These are phyloP conservation scores for Solanum habrochaites DNA, from an alignment of 257 asterid species.

Conservation along the genomic window DNA sequence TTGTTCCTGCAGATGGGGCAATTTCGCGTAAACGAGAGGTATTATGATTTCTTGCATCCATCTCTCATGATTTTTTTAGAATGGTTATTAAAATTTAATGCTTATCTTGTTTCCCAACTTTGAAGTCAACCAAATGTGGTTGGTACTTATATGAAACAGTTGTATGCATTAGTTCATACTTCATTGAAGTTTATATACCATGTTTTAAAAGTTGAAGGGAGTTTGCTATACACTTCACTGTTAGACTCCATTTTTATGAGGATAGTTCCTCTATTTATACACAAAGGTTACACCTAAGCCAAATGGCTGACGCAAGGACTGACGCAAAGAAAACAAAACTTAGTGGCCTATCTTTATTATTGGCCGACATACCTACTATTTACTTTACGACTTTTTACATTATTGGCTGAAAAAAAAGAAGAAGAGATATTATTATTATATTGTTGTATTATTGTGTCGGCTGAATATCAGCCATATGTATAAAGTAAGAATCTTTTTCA, in stretches of 20 bases:
- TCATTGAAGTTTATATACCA: neutral
- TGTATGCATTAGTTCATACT: neutral
- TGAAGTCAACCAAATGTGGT: neutral
- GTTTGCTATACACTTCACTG: neutral
- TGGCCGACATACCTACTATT: too few species aligned
- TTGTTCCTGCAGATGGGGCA: slow-evolving; percentile 38
- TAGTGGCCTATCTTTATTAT: too few species aligned
- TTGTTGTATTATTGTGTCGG: too few species aligned
- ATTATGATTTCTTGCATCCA: neutral
- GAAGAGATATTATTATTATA: too few species aligned
- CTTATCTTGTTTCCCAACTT: neutral
- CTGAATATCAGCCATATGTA: too few species aligned
- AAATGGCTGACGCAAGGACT: too few species aligned
- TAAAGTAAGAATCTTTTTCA: too few species aligned
- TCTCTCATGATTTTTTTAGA: neutral
- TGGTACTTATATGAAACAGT: neutral
- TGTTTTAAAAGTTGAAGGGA: neutral
- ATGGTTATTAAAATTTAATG: neutral
- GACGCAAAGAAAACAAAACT: too few species aligned
- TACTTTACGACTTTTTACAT: too few species aligned
- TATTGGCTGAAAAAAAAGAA: too few species aligned
- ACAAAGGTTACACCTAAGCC: too few species aligned
- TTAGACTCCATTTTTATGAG: neutral
- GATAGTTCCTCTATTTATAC: too few species aligned
- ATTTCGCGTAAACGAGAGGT: slow-evolving; percentile 53